These are phyloP conservation scores for Coemansia sp. DNA, from an alignment of 192 early-diverging fungal genomes.

Conservation along the genomic window DNA sequence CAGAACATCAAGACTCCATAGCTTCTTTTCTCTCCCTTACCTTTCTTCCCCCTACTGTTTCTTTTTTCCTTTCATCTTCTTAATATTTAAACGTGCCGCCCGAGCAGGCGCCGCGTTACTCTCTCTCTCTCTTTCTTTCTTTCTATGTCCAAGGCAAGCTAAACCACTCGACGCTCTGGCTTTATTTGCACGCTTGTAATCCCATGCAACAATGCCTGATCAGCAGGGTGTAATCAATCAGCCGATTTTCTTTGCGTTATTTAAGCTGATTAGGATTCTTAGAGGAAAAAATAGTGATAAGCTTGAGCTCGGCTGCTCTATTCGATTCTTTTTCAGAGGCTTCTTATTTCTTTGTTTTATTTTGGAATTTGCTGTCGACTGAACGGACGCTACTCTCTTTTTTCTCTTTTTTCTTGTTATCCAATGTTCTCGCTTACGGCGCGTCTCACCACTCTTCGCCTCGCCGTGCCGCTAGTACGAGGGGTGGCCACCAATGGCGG, in stretches of 20 bases:
- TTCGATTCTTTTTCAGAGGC: background rate
- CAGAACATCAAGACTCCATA: slow-evolving; percentile 71
- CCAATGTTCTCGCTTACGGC: background rate
- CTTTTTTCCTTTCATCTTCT: background rate
- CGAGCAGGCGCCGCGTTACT: background rate
- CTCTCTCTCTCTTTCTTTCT: background rate
- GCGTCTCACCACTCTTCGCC: background rate
- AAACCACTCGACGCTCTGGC: background rate
- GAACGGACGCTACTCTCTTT: background rate
- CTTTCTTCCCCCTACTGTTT: slow-evolving; percentile 3
- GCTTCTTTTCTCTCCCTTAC: background rate
- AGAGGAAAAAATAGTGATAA: too few relatives aligned
- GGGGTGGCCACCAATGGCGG: background rate
- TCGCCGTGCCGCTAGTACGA: background rate
- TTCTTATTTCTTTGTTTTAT: background rate
- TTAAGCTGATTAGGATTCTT: too few relatives aligned
- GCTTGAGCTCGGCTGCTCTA: too few relatives aligned
- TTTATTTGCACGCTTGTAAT: too few relatives aligned
- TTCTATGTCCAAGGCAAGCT: background rate
- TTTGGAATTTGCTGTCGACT: background rate
- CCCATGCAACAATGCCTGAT: too few relatives aligned
- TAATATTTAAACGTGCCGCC: background rate
- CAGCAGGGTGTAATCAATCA: too few relatives aligned
- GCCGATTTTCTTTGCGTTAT: too few relatives aligned
- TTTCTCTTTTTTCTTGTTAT: background rate